Percentiles rank a stretch among this genome's conserved stretches.
Evolutionary conservation across 345 rosid species (phyloP).

Genomic region (Acer saccharum): DNA sequence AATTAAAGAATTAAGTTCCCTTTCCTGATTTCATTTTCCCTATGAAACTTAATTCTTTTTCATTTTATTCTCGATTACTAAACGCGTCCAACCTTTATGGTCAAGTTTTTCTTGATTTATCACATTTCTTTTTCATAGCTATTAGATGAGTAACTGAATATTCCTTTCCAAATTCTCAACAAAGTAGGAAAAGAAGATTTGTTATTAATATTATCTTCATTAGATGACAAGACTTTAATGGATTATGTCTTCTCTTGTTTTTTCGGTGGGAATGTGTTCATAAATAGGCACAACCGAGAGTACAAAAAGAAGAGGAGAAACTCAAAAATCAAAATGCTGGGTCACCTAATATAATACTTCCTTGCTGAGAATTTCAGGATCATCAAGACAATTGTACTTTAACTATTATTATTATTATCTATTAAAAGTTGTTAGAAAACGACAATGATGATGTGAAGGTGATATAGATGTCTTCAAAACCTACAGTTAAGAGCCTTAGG

Average conservation of each 20-base stretch:
- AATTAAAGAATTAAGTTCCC: too few species aligned
- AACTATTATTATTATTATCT: not conserved
- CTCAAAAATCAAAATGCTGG: not conserved
- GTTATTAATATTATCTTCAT: not conserved
- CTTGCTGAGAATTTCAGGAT: not conserved
- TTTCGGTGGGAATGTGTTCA: not conserved
- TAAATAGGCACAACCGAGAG: not conserved
- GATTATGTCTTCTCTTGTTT: not conserved
- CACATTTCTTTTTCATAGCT: too few species aligned
- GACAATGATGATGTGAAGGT: not conserved
- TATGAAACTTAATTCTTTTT: too few species aligned
- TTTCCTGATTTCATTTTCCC: too few species aligned
- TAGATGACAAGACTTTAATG: too few species aligned
- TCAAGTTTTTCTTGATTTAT: not conserved
- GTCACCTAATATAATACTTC: not conserved
- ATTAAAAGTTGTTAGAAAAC: not conserved
- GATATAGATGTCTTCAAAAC: not conserved
- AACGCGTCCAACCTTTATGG: not conserved
- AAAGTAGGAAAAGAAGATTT: not conserved
- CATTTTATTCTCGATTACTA: too few species aligned
- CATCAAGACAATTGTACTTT: not conserved
- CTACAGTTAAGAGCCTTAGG: not conserved
- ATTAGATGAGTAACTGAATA: not conserved
- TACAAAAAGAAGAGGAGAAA: not conserved
- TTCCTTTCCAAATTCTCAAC: not conserved